These are phyloP conservation scores for Trametes elegans DNA, from an alignment of 768 basidiomycete genomes.

Conservation along the genomic window DNA sequence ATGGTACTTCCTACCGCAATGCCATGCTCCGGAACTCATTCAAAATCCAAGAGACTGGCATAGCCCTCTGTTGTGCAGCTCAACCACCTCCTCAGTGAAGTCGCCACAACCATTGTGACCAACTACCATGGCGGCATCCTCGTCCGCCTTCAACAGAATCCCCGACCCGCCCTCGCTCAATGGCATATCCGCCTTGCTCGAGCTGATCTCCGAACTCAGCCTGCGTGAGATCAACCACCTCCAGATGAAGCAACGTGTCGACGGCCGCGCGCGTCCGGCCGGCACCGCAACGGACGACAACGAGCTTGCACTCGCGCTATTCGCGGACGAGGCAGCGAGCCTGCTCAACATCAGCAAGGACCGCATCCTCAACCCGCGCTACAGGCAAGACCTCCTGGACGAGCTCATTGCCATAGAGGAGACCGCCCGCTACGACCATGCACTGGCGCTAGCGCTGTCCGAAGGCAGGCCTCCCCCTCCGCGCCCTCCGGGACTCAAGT, in stretches of 20 bases:
- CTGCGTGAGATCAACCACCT: neutral
- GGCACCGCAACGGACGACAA: slow-evolving; percentile 13
- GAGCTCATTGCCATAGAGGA: slow-evolving; percentile 24
- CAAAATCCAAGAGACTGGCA: too few relatives aligned
- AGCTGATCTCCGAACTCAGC: neutral
- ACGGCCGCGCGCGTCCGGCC: neutral
- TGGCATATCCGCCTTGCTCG: neutral
- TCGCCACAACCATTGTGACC: too few relatives aligned
- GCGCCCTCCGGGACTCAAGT: neutral
- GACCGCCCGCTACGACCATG: slow-evolving; percentile 20
- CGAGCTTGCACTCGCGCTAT: slow-evolving; percentile 22
- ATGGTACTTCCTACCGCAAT: too few relatives aligned
- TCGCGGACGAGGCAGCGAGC: slow-evolving; percentile 22
- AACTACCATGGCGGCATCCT: too few relatives aligned
- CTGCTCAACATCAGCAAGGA: slow-evolving; percentile 10
- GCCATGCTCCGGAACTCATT: too few relatives aligned
- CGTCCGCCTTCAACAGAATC: too few relatives aligned
- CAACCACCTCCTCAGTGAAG: too few relatives aligned
- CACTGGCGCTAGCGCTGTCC: slow-evolving; percentile 21
- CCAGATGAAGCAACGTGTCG: neutral
- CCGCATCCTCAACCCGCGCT: neutral
- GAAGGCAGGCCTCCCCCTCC: slow-evolving; percentile 20
- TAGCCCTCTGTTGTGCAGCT: too few relatives aligned
- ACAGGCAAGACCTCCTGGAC: slow-evolving; percentile 12
- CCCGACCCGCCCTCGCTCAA: neutral